A percentile compares a stretch with the other conserved stretches of the same genome.
These are phyloP conservation scores for Coemansia sp. DNA, from an alignment of 192 early-diverging fungal species.

Conservation along the genomic window DNA sequence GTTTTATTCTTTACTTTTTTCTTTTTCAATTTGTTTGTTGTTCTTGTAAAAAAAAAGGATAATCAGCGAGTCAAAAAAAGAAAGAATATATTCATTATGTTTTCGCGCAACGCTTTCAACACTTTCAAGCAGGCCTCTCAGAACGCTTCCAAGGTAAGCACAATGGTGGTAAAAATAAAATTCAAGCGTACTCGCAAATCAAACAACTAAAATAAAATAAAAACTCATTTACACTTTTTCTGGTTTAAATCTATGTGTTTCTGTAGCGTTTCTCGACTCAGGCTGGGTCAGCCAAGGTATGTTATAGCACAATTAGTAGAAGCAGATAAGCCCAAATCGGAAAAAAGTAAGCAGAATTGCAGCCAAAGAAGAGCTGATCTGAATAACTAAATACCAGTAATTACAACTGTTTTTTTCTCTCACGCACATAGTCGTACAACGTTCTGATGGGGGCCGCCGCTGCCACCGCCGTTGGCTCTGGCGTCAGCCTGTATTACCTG, in stretches of 20 bases:
- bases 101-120: slow-evolving; percentile 41
- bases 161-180: not conserved
- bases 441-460: slow-evolving; percentile 52
- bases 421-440: slow-evolving; percentile 23
- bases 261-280: slow-evolving; percentile 42
- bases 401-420: not conserved
- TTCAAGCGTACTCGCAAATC: too few relatives aligned
- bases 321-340: too few relatives aligned
- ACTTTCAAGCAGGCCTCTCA: slow-evolving; percentile 35
- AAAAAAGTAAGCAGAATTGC: not conserved
- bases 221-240: not conserved
- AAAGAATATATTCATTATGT: slow-evolving; percentile 22
- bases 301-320: not conserved
- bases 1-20: slow-evolving; percentile 5
- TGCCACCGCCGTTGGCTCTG: slow-evolving; percentile 62
- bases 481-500: slow-evolving; percentile 54
- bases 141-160: slow-evolving; percentile 38
- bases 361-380: not conserved
- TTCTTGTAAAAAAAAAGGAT: not conserved
- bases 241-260: not conserved
- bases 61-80: not conserved
- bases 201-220: not conserved
- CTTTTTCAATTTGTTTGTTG: not conserved
- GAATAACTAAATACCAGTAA: too few relatives aligned
- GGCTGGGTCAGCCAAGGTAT: slow-evolving; percentile 27